Evolutionary conservation across 2,329 filamentous ascomycete species (phyloP).

Genomic region (Colletotrichum falcatum): DNA sequence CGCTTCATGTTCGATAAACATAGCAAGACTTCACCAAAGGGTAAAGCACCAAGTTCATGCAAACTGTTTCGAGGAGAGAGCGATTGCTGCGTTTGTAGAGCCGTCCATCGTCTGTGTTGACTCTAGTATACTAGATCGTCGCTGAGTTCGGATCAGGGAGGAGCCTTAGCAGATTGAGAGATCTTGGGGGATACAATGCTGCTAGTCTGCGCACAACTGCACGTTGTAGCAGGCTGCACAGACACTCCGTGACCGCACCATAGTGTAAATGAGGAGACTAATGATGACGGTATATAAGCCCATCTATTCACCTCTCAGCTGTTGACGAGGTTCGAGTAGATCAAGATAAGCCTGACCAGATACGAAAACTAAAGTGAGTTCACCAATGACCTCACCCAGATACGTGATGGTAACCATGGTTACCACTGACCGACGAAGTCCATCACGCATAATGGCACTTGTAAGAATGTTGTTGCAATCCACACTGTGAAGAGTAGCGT

Average conservation of each 20-base stretch:
- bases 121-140: conserved; percentile 49
- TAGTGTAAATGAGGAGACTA: conserved; percentile 56
- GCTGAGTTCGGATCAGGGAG: neutral
- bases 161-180: conserved; percentile 51
- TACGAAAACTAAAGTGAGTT: conserved; percentile 61
- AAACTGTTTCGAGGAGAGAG: conserved; percentile 62
- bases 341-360: conserved; percentile 67
- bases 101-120: conserved; percentile 54
- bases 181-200: conserved; percentile 57
- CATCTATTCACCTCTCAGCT: conserved; percentile 47
- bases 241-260: conserved; percentile 70
- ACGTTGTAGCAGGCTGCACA: conserved; percentile 74
- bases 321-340: conserved; percentile 58
- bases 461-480: neutral
- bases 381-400: conserved; percentile 58
- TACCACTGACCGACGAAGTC: conserved; percentile 48
- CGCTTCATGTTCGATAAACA: conserved; percentile 49
- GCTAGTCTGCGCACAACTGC: conserved; percentile 58
- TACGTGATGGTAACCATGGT: conserved; percentile 59
- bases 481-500: conserved; percentile 51
- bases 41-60: conserved; percentile 49
- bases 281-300: conserved; percentile 53
- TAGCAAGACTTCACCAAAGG: conserved; percentile 49
- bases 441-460: conserved; percentile 20
- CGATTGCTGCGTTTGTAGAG: conserved; percentile 67